A percentile compares a stretch with the other conserved stretches of the same genome.
Evolutionary conservation across 2,329 filamentous ascomycete genomes (phyloP).

Genomic region (Annulohypoxylon truncatum): DNA sequence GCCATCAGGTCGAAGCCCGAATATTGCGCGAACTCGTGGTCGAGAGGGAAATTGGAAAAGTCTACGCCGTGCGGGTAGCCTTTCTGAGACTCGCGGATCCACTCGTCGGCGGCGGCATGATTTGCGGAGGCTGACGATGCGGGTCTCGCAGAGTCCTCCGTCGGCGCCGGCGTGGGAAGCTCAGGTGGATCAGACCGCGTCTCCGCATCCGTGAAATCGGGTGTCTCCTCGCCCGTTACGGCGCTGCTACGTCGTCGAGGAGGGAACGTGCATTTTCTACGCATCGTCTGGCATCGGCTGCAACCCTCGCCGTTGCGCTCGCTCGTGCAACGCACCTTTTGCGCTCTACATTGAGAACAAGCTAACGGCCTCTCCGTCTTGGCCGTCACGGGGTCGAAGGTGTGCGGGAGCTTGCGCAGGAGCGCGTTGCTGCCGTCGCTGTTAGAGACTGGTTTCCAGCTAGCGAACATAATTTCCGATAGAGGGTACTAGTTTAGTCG

Average conservation of each 20-base stretch:
- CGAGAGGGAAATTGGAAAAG: constrained; percentile 9
- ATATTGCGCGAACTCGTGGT: neutral
- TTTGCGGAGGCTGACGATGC: neutral
- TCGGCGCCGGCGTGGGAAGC: constrained; percentile 16
- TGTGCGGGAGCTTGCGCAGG: constrained; percentile 18
- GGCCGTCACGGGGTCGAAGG: constrained; percentile 18
- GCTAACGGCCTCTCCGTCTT: constrained; percentile 13
- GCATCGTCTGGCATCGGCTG: constrained; percentile 8
- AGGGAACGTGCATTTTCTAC: constrained; percentile 11
- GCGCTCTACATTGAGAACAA: constrained; percentile 19
- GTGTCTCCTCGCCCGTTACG: neutral
- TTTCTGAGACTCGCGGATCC: constrained; percentile 1
- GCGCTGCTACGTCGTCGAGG: constrained; percentile 4
- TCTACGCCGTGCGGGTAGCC: neutral
- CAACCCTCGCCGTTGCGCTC: constrained; percentile 14
- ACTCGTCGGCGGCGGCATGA: neutral
- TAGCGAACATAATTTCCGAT: constrained; percentile 17
- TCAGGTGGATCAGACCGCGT: neutral
- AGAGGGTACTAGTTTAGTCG: neutral
- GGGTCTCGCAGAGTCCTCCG: neutral
- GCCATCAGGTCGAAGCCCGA: neutral
- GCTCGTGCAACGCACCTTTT: constrained; percentile 20
- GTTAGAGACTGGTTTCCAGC: constrained; percentile 13
- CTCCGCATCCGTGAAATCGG: neutral
- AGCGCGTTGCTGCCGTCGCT: constrained; percentile 14